Evolutionary conservation across 768 basidiomycete genomes (phyloP).

Genomic region (Xerocomus spinulosus): DNA sequence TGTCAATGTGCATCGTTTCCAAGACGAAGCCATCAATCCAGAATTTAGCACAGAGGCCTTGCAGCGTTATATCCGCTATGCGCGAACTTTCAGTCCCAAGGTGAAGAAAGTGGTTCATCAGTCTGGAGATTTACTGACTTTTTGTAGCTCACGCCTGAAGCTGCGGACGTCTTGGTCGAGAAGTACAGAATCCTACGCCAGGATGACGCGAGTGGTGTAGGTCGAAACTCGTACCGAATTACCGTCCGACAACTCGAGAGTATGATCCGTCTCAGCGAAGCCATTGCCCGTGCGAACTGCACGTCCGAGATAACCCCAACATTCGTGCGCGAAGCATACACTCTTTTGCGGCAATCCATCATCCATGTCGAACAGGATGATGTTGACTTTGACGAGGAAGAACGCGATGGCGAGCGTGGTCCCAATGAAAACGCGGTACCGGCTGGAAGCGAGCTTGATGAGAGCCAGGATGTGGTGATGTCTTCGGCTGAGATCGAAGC

Average conservation of each 20-base stretch:
- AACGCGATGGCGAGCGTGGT: conserved; percentile 54
- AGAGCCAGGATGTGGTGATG: conserved; percentile 63
- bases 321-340: conserved; percentile 94
- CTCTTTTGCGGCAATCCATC: conserved; percentile 91
- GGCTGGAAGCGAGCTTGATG: conserved; percentile 38
- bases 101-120: conserved; percentile 34
- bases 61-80: conserved; percentile 95
- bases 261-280: conserved; percentile 97
- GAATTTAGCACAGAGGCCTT: conserved; percentile 97
- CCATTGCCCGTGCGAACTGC: conserved; percentile 96
- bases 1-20: conserved; percentile 94
- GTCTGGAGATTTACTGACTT: conserved; percentile 5
- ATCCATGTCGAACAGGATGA: conserved; percentile 99
- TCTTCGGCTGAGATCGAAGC: conserved; percentile 56
- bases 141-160: conserved; percentile 81
- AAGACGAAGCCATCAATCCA: conserved; percentile 90
- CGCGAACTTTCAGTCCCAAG: conserved; percentile 96
- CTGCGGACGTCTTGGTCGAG: conserved; percentile 89
- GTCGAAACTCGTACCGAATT: conserved; percentile 91
- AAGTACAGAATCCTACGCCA: conserved; percentile 90
- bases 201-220: conserved; percentile 85
- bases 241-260: conserved; percentile 97
- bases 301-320: conserved; percentile 93
- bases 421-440: conserved; percentile 33
- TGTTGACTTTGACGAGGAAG: conserved; percentile 95